phyloP scores from a whole-genome alignment of 2,329 filamentous ascomycete species.

The Verticillium klebahnii region DNA sequence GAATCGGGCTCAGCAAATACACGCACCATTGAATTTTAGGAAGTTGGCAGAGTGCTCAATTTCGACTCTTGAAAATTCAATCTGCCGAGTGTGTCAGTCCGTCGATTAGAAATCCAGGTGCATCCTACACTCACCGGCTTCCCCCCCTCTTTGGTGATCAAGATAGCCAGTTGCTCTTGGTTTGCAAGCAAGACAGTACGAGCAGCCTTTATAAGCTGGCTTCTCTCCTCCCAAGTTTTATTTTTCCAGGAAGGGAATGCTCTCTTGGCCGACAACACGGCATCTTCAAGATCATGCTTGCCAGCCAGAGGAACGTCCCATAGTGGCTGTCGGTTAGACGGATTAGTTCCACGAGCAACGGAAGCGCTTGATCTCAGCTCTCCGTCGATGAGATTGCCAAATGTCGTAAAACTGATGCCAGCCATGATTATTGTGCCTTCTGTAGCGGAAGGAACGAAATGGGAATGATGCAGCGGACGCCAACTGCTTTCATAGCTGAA shows the following conservation, averaged over 20 bases:
- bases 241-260: conserved; percentile 26
- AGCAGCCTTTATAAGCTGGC: conserved; percentile 14
- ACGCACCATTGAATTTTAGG: background rate
- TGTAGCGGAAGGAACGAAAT: background rate
- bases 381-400: conserved; percentile 19
- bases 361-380: conserved; percentile 17
- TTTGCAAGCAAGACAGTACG: conserved; percentile 21
- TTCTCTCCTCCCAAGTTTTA: conserved; percentile 18
- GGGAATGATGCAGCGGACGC: too few relatives aligned
- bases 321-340: conserved; percentile 22
- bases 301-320: conserved; percentile 22
- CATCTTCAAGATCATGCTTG: conserved; percentile 22
- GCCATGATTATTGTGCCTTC: background rate
- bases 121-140: conserved; percentile 15
- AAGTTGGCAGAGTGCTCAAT: background rate
- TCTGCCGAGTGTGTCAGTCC: background rate
- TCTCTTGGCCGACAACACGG: conserved; percentile 19
- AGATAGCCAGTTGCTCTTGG: conserved; percentile 14
- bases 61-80: conserved; percentile 8
- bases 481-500: too few relatives aligned
- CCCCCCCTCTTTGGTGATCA: conserved; percentile 21
- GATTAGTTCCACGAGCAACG: conserved; percentile 19
- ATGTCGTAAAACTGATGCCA: background rate
- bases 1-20: background rate
- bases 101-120: too few relatives aligned